These are phyloP conservation scores for Craterostigma plantagineum DNA, from an alignment of 257 asterid genomes.

Conservation along the genomic window DNA sequence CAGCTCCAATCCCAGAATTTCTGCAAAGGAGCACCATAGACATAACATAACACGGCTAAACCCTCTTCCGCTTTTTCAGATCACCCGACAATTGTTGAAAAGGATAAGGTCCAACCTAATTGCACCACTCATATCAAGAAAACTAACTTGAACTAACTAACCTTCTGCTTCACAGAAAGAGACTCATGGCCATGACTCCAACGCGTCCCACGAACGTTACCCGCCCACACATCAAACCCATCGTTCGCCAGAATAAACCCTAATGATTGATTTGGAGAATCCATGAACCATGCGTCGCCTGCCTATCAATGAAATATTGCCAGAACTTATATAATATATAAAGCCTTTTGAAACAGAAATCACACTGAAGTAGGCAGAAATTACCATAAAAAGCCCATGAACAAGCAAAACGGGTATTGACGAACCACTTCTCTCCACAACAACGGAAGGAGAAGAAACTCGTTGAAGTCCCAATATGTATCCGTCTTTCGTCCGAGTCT, in stretches of 20 bases:
- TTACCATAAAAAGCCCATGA: slow-evolving; percentile 89
- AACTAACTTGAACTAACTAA: no score
- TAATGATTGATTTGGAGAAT: slow-evolving; percentile 53
- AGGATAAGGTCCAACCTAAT: no score
- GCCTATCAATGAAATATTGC: no score
- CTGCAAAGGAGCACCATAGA: slow-evolving; percentile 24
- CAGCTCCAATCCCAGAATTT: slow-evolving; percentile 99
- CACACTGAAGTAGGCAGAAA: neutral
- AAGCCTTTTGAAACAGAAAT: no score
- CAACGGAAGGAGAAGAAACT: slow-evolving; percentile 43
- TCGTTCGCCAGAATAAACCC: slow-evolving; percentile 87
- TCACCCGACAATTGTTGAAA: no score
- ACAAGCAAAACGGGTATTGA: slow-evolving; percentile 64
- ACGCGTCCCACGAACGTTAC: slow-evolving; percentile 95
- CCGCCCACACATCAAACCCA: slow-evolving; percentile 97
- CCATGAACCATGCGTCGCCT: slow-evolving; percentile 97
- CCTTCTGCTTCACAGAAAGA: slow-evolving; percentile 53
- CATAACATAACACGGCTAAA: no score
- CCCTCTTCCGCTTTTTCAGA: no score
- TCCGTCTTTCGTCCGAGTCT: slow-evolving; percentile 44
- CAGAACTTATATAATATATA: no score
- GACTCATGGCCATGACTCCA: slow-evolving; percentile 95
- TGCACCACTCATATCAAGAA: no score
- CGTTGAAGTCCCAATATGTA: slow-evolving; percentile 82
- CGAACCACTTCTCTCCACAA: slow-evolving; percentile 19